Percentiles rank a stretch among this genome's conserved stretches.
These are phyloP conservation scores for Trichophyton equinum DNA, from an alignment of 2,329 filamentous ascomycete species.

Conservation along the genomic window DNA sequence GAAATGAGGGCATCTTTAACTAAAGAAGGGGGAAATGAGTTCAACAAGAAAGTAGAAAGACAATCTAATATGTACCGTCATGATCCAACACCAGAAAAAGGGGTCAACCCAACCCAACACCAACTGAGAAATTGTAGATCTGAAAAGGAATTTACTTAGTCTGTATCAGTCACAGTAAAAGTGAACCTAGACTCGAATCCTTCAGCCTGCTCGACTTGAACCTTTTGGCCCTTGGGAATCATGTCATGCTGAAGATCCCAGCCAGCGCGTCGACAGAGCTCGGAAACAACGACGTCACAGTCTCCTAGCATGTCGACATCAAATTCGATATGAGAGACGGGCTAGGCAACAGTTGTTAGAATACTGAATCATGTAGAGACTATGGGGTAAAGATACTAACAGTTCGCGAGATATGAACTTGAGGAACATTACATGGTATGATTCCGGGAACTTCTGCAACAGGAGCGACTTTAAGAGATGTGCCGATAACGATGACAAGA, in stretches of 20 bases:
- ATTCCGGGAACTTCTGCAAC: conserved; percentile 83
- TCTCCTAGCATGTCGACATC: conserved; percentile 94
- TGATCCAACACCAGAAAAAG: neutral
- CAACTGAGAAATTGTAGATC: neutral
- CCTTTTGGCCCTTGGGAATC: conserved; percentile 54
- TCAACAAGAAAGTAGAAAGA: neutral
- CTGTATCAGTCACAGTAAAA: conserved; percentile 24
- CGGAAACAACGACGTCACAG: conserved; percentile 78
- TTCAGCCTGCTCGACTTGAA: conserved; percentile 43
- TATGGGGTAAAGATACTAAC: conserved; percentile 28
- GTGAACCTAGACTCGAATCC: conserved; percentile 35
- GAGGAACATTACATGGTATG: conserved; percentile 65
- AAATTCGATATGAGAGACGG: conserved; percentile 81
- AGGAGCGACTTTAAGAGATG: conserved; percentile 86
- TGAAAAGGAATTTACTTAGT: neutral
- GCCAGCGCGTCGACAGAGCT: conserved; percentile 67
- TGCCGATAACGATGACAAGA: conserved; percentile 90
- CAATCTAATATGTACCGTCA: neutral
- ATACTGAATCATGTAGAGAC: neutral
- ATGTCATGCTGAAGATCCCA: conserved; percentile 77
- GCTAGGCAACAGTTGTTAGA: conserved; percentile 28
- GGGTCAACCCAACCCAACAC: neutral
- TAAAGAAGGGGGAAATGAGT: neutral
- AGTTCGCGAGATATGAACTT: conserved; percentile 79
- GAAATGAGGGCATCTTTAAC: neutral